Percentiles rank a stretch among this genome's conserved stretches.
These are phyloP conservation scores for Gnomoniopsis sp. DNA, from an alignment of 2,329 filamentous ascomycete genomes.

Conservation along the genomic window DNA sequence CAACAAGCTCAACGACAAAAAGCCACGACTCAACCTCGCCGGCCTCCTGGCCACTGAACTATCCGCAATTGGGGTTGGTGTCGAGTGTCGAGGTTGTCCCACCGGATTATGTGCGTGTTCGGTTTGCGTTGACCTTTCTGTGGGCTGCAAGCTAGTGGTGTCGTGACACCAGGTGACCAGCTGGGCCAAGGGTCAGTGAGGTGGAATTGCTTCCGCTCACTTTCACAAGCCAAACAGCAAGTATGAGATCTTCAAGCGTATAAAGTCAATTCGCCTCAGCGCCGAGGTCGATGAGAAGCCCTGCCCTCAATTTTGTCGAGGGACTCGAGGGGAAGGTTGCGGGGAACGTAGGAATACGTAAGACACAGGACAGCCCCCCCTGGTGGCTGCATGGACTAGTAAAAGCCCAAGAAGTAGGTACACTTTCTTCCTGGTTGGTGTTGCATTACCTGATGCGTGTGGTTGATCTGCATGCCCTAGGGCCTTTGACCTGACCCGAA, in stretches of 20 bases:
- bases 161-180: slow-evolving; percentile 1
- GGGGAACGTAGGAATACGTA: neutral
- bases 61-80: neutral
- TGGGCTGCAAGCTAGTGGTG: neutral
- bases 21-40: neutral
- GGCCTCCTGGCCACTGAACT: neutral
- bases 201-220: neutral
- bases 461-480: neutral
- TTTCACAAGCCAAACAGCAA: slow-evolving; percentile 15
- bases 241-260: slow-evolving; percentile 5
- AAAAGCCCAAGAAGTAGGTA: neutral
- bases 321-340: slow-evolving; percentile 6
- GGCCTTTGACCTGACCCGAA: neutral
- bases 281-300: slow-evolving; percentile 12
- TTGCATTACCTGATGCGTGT: neutral
- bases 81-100: neutral
- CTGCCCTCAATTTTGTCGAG: neutral
- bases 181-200: neutral
- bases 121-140: neutral
- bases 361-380: neutral
- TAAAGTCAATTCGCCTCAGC: slow-evolving; percentile 10
- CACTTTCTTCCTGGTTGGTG: neutral
- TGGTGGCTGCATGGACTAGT: neutral
- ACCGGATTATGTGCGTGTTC: neutral
- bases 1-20: neutral